phyloP scores from a whole-genome alignment of 2,329 filamentous ascomycete genomes.

The Botrytis cinerea region DNA sequence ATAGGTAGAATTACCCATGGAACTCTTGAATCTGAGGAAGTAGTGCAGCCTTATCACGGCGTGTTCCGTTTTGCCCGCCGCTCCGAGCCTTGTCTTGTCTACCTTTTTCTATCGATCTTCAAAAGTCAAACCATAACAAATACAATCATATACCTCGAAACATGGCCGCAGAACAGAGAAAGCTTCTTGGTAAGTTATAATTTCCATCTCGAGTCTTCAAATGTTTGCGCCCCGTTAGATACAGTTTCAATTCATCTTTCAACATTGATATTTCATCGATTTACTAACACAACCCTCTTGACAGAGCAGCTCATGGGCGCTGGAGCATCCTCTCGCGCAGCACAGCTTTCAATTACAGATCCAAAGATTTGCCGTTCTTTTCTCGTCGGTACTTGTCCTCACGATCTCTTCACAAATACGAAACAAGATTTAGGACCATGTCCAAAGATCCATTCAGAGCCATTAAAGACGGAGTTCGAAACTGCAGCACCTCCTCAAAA shows the following conservation, averaged over 20 bases:
- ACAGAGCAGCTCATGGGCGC: constrained; percentile 89
- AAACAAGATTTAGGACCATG: constrained; percentile 95
- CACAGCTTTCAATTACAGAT: constrained; percentile 85
- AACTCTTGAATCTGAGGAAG: neutral
- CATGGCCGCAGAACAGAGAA: constrained; percentile 97
- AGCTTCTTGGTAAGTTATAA: constrained; percentile 71
- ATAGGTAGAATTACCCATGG: neutral
- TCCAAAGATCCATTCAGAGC: constrained; percentile 83
- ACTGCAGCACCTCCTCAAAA: constrained; percentile 69
- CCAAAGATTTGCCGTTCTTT: constrained; percentile 94
- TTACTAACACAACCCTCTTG: constrained; percentile 28
- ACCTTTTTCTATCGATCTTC: constrained; percentile 10
- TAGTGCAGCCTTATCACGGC: constrained; percentile 11
- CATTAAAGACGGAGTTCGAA: constrained; percentile 87
- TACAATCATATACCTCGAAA: constrained; percentile 26
- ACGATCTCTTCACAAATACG: constrained; percentile 99
- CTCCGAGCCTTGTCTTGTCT: constrained; percentile 1
- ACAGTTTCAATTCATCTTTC: neutral
- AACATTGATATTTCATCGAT: no score
- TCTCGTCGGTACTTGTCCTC: constrained; percentile 89
- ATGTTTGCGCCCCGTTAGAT: neutral
- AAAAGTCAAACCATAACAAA: neutral
- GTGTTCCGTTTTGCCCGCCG: neutral
- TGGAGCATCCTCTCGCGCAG: constrained; percentile 69
- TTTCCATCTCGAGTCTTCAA: neutral